Percentiles rank a stretch among this genome's conserved stretches.
phyloP scores from a whole-genome alignment of 441 rosid genomes.

The Melastoma candidum region DNA sequence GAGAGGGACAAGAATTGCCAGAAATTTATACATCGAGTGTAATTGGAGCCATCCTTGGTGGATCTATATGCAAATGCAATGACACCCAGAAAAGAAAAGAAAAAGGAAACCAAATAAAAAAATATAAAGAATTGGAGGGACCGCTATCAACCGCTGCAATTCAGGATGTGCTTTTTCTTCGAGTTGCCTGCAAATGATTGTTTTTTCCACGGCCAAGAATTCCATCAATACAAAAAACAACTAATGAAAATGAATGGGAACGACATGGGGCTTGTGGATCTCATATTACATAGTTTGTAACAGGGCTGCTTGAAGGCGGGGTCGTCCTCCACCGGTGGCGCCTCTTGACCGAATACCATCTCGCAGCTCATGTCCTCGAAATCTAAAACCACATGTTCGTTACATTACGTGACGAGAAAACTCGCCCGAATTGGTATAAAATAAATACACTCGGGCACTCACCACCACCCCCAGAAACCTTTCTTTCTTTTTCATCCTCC shows the following conservation, averaged over 20 bases:
- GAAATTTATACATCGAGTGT: too few species aligned
- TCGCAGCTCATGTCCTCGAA: slow-evolving; percentile 92
- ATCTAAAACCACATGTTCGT: slow-evolving; percentile 35
- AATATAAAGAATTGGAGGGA: too few species aligned
- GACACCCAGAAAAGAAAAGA: too few species aligned
- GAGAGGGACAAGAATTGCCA: too few species aligned
- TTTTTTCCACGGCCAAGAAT: slow-evolving; percentile 4
- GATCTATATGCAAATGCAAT: too few species aligned
- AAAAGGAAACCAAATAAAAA: too few species aligned
- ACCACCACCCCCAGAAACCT: too few species aligned
- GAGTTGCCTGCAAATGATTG: slow-evolving; percentile 48
- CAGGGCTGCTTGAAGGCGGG: slow-evolving; percentile 85
- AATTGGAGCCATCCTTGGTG: too few species aligned
- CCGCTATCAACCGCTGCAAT: slow-evolving; percentile 29
- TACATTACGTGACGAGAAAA: too few species aligned
- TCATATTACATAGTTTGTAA: slow-evolving; percentile 58
- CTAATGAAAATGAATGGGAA: neutral
- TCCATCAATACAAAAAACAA: neutral
- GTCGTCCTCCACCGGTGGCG: slow-evolving; percentile 53
- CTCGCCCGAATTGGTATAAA: too few species aligned
- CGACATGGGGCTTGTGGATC: slow-evolving; percentile 1
- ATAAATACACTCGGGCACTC: too few species aligned
- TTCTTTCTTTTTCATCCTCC: too few species aligned
- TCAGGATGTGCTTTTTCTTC: slow-evolving; percentile 39
- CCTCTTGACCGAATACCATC: slow-evolving; percentile 88